Conservation (phyloP, 2,329 filamentous ascomycete species). For the Botrytis elliptica region DNA sequence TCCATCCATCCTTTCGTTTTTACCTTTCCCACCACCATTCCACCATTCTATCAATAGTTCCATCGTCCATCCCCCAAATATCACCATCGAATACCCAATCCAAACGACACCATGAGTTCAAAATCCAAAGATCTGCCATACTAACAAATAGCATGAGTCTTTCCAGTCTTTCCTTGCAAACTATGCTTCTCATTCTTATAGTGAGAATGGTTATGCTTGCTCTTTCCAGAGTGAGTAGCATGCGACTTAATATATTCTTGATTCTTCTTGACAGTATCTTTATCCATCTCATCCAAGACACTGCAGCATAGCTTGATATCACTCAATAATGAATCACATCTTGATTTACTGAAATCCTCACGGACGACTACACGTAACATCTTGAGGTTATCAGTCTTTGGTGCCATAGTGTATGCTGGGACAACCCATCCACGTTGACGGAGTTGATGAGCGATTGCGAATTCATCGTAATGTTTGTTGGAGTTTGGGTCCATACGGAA, state of each 20-base stretch:
- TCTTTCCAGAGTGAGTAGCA: slow-evolving; percentile 50
- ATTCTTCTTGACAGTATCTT: slow-evolving; percentile 66
- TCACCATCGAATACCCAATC: not conserved
- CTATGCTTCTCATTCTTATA: slow-evolving; percentile 78
- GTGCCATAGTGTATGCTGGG: slow-evolving; percentile 93
- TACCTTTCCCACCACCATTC: not conserved
- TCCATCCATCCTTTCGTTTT: not conserved
- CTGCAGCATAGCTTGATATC: slow-evolving; percentile 78
- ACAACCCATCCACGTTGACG: slow-evolving; percentile 89
- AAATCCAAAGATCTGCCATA: not conserved
- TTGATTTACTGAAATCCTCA: slow-evolving; percentile 82
- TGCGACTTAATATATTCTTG: slow-evolving; percentile 63
- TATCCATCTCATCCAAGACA: slow-evolving; percentile 72
- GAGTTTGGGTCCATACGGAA: slow-evolving; percentile 68
- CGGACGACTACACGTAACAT: slow-evolving; percentile 90
- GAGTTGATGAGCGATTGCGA: slow-evolving; percentile 78
- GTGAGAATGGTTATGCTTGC: slow-evolving; percentile 48
- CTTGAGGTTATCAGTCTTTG: slow-evolving; percentile 69
- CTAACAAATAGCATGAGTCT: slow-evolving; percentile 84
- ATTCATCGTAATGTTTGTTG: slow-evolving; percentile 67
- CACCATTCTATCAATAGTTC: not conserved
- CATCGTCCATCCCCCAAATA: not conserved
- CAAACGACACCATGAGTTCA: not conserved
- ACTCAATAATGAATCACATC: slow-evolving; percentile 73
- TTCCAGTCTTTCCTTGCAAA: slow-evolving; percentile 84